Evolutionary conservation across 352 stramenopile genomes (phyloP).

Genomic region (Hyaloperonospora brassicae): DNA sequence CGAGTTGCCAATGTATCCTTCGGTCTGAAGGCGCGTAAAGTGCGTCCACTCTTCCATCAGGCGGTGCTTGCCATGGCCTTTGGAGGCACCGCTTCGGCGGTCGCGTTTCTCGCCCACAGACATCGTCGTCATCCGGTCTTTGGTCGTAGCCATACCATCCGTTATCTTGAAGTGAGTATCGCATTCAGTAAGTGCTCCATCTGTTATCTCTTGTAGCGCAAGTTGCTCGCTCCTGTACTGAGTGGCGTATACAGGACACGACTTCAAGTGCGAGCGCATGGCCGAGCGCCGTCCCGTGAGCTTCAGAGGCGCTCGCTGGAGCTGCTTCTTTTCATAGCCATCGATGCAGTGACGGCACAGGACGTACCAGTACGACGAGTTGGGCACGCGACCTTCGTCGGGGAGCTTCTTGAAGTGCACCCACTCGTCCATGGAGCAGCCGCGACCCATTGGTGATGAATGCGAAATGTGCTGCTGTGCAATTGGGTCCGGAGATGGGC

Average conservation of each 20-base stretch:
- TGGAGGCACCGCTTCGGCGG: slow-evolving; percentile 19
- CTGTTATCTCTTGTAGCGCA: too few species aligned
- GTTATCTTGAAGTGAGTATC: too few species aligned
- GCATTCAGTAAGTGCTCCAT: too few species aligned
- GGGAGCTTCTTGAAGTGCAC: slow-evolving; percentile 68
- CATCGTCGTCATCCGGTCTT: slow-evolving; percentile 1
- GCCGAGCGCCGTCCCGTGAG: slow-evolving; percentile 65
- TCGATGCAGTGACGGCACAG: slow-evolving; percentile 62
- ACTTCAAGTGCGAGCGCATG: slow-evolving; percentile 71
- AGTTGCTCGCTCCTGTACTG: slow-evolving; percentile 36
- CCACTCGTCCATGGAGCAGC: slow-evolving; percentile 78
- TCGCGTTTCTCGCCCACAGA: slow-evolving; percentile 44
- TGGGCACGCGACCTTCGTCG: slow-evolving; percentile 55
- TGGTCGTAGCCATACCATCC: too few species aligned
- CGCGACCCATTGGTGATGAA: slow-evolving; percentile 41
- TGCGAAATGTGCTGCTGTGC: too few species aligned
- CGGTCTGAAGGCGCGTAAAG: slow-evolving; percentile 62
- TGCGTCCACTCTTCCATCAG: slow-evolving; percentile 82
- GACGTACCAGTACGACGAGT: slow-evolving; percentile 80
- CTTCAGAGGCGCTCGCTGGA: slow-evolving; percentile 40
- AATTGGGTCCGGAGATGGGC: too few species aligned
- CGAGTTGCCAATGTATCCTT: slow-evolving; percentile 77
- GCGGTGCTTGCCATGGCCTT: slow-evolving; percentile 62
- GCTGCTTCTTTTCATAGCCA: slow-evolving; percentile 58
- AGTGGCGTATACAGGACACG: slow-evolving; percentile 55